Evolutionary conservation across 192 early-diverging fungal genomes (phyloP).

Genomic region (Rhizophagus prolifer): DNA sequence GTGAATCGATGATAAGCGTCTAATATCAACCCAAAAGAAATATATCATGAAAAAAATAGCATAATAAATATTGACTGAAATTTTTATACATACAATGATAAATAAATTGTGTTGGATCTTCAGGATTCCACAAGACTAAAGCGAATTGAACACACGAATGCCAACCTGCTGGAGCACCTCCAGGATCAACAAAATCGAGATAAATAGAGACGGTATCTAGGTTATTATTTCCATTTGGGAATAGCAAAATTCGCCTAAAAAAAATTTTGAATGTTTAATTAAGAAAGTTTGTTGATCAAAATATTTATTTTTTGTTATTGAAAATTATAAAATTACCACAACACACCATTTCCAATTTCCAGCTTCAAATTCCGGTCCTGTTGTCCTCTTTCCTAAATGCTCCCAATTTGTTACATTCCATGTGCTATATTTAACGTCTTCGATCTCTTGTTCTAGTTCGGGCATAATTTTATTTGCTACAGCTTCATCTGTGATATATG

Average conservation of each 20-base stretch:
- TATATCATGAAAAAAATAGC: background rate
- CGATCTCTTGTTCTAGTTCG: slow-evolving; percentile 36
- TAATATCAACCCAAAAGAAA: slow-evolving; percentile 16
- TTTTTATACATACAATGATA: slow-evolving; percentile 51
- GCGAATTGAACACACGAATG: slow-evolving; percentile 84
- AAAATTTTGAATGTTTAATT: too few relatives aligned
- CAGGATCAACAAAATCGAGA: slow-evolving; percentile 79
- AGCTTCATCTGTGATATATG: slow-evolving; percentile 36
- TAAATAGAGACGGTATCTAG: slow-evolving; percentile 77
- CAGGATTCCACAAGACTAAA: slow-evolving; percentile 71
- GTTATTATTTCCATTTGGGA: slow-evolving; percentile 81
- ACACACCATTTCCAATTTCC: slow-evolving; percentile 50
- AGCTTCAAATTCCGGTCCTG: slow-evolving; percentile 48
- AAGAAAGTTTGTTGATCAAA: too few relatives aligned
- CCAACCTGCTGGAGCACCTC: slow-evolving; percentile 60
- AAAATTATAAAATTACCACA: too few relatives aligned
- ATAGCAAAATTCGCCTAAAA: slow-evolving; percentile 86
- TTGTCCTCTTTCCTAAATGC: slow-evolving; percentile 42
- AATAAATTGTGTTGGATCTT: slow-evolving; percentile 59
- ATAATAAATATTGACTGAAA: too few relatives aligned
- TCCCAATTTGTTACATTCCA: slow-evolving; percentile 45
- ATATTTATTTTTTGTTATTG: too few relatives aligned
- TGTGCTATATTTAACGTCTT: slow-evolving; percentile 37
- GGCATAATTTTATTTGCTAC: slow-evolving; percentile 42
- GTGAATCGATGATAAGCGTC: slow-evolving; percentile 81